These are phyloP conservation scores for Erucastrum elatum DNA, from an alignment of 345 rosid genomes.

Conservation along the genomic window DNA sequence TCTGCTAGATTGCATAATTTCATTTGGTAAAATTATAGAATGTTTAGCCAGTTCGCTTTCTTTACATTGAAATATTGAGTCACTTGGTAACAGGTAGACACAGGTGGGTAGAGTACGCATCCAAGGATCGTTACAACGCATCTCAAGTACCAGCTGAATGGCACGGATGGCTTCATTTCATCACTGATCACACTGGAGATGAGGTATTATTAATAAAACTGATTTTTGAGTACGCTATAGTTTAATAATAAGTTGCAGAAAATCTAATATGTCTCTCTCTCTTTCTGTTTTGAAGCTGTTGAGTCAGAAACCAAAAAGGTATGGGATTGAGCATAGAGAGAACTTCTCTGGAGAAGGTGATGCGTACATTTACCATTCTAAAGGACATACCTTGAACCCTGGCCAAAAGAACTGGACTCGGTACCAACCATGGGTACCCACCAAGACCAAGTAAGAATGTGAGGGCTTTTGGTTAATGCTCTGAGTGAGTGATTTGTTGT, in stretches of 20 bases:
- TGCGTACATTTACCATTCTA: constrained; percentile 78
- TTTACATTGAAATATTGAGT: constrained; percentile 1
- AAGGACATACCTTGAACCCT: constrained; percentile 94
- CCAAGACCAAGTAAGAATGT: constrained; percentile 52
- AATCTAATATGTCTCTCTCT: background rate
- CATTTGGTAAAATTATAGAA: background rate
- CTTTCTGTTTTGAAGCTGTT: constrained; percentile 56
- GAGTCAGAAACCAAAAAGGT: constrained; percentile 88
- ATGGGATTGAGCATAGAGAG: constrained; percentile 83
- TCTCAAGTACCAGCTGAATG: constrained; percentile 98
- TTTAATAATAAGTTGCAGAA: background rate
- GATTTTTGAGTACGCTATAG: too few relatives aligned
- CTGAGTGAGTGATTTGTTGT: constrained; percentile 23
- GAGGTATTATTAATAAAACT: too few relatives aligned
- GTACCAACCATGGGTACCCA: constrained; percentile 86
- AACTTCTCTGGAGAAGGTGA: constrained; percentile 94
- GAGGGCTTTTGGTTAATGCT: background rate
- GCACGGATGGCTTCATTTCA: constrained; percentile 98
- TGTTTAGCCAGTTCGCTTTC: constrained; percentile 1
- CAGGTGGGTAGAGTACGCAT: constrained; percentile 93
- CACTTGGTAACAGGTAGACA: constrained; percentile 66
- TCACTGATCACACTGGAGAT: constrained; percentile 97
- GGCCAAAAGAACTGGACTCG: constrained; percentile 93
- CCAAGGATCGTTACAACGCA: constrained; percentile 82
- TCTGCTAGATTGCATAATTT: background rate